These are phyloP conservation scores for Chaetoceros tenuissimus DNA, from an alignment of 108 stramenopile genomes.

Conservation along the genomic window DNA sequence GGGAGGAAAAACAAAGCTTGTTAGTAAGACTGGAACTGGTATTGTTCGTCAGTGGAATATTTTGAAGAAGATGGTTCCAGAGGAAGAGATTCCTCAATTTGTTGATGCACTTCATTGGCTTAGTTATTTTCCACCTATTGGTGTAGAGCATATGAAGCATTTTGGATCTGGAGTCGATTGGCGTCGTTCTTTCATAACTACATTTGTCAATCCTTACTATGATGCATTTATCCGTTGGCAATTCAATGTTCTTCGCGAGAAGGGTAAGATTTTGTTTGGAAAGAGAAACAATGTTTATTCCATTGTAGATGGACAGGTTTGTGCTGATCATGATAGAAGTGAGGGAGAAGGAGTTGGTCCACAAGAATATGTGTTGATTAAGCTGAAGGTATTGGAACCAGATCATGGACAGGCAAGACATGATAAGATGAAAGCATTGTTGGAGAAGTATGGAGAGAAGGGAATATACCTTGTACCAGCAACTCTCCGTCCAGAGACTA, in stretches of 20 bases:
- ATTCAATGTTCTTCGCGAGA: slow-evolving; percentile 78
- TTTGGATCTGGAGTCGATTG: slow-evolving; percentile 95
- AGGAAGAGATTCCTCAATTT: slow-evolving; percentile 75
- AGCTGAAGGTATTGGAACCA: slow-evolving; percentile 82
- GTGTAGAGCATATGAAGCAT: slow-evolving; percentile 78
- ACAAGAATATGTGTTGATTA: slow-evolving; percentile 98
- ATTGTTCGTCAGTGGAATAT: slow-evolving; percentile 95
- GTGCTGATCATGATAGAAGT: slow-evolving; percentile 97
- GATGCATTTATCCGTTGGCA: slow-evolving; percentile 97
- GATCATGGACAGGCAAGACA: slow-evolving; percentile 70
- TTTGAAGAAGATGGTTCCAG: slow-evolving; percentile 76
- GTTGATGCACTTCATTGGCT: slow-evolving; percentile 93
- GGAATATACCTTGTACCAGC: slow-evolving; percentile 92
- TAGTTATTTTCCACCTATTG: slow-evolving; percentile 93
- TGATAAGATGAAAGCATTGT: slow-evolving; percentile 49
- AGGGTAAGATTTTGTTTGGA: slow-evolving; percentile 85
- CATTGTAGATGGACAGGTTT: slow-evolving; percentile 94
- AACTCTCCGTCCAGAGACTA: slow-evolving; percentile 97
- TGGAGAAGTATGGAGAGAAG: slow-evolving; percentile 36
- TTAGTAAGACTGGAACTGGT: slow-evolving; percentile 88
- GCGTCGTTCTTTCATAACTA: slow-evolving; percentile 97
- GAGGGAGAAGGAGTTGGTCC: slow-evolving; percentile 96
- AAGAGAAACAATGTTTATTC: slow-evolving; percentile 95
- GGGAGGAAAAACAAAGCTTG: slow-evolving; percentile 80
- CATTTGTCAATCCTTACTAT: slow-evolving; percentile 92